Evolutionary conservation across 2,329 filamentous ascomycete species (phyloP), one percentile per base, ranked within the genome.

Genomic region (Alternaria rosae): DNA sequence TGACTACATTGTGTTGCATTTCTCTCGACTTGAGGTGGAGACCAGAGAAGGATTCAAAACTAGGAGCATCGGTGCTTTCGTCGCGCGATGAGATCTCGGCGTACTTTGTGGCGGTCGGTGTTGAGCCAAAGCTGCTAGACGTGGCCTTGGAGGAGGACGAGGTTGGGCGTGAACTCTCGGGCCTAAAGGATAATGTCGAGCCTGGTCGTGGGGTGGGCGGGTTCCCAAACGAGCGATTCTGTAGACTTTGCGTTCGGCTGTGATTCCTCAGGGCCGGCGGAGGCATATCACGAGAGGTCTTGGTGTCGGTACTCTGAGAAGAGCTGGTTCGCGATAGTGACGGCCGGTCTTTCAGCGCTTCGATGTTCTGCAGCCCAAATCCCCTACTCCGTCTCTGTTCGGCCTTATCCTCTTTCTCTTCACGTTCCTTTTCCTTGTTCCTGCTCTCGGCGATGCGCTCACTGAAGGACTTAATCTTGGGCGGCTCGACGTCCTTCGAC

Each of bases 21-120:
- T 93, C 90, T 30, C 95, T 89, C 65, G 89, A 93, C 5, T 91
- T 92, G 13, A 99, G 85, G 75, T 97, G 93, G 38, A 94, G 84
- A 28, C 89, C 88, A 6, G 95, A 97, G 77, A 94, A 97, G 3
- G 92, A 87, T 71, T 99, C 95, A 71, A 95, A 79, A 44, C 74
- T 74, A 2, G 75, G 61, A 2, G 73, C 71, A 23, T 77, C 96
- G 47, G 87, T 86, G 2, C 90, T 75, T 53, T 76, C 70, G 32
- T 76, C 74, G 35, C 75, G 61, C 55, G 72, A 67, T 25, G 70
- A 68, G 11, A 72, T 78, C 26, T 77, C 74, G 17, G 71, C 70
- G 57, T 77, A 74, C 26, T 73, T 76, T n/a, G 73, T 63, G 10
- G 68, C 60, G 3, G 69, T 75, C 6, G 66, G 54, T 21, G 64